A percentile compares a stretch with the other conserved stretches of the same genome.
Evolutionary conservation across 129 eudicot genomes (phyloP).

Genomic region (Escallonia herrerae): DNA sequence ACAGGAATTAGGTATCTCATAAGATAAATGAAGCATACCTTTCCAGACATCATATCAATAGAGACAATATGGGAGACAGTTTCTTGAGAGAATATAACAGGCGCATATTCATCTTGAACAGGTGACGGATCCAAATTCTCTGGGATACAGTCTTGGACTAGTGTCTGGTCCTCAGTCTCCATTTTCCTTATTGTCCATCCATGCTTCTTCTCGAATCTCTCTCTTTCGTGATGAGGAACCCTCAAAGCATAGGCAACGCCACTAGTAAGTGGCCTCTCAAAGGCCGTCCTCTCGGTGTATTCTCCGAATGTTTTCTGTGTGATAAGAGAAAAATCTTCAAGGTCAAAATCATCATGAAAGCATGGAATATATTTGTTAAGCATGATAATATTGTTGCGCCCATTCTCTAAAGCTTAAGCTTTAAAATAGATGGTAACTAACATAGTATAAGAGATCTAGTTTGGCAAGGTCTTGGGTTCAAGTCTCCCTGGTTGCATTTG

Average conservation of each 20-base stretch:
- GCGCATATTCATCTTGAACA: slow-evolving; percentile 89
- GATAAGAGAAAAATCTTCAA: slow-evolving; percentile 1
- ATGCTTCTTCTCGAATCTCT: slow-evolving; percentile 62
- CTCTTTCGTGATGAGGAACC: slow-evolving; percentile 69
- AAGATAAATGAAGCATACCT: slow-evolving; percentile 40
- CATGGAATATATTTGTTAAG: not conserved
- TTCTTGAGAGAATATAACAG: slow-evolving; percentile 83
- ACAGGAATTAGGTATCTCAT: not conserved
- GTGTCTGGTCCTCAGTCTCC: slow-evolving; percentile 77
- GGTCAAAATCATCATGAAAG: slow-evolving; percentile 10
- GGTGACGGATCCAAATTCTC: slow-evolving; percentile 76
- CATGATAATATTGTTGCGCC: too few relatives aligned
- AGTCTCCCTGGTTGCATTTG: too few relatives aligned
- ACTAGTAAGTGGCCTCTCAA: slow-evolving; percentile 93
- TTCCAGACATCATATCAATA: slow-evolving; percentile 97
- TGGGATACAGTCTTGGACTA: slow-evolving; percentile 64
- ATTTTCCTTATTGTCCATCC: slow-evolving; percentile 95
- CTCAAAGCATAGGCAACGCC: slow-evolving; percentile 95
- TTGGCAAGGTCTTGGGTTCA: too few relatives aligned
- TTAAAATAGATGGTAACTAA: too few relatives aligned
- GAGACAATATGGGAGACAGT: slow-evolving; percentile 91
- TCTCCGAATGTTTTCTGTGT: slow-evolving; percentile 80
- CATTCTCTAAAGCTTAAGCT: too few relatives aligned
- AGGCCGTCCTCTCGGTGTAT: slow-evolving; percentile 81
- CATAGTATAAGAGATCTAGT: too few relatives aligned